A percentile compares a stretch with the other conserved stretches of the same genome.
Evolutionary conservation across 2,329 filamentous ascomycete genomes (phyloP).

Genomic region (Bipolaris sorokiniana): DNA sequence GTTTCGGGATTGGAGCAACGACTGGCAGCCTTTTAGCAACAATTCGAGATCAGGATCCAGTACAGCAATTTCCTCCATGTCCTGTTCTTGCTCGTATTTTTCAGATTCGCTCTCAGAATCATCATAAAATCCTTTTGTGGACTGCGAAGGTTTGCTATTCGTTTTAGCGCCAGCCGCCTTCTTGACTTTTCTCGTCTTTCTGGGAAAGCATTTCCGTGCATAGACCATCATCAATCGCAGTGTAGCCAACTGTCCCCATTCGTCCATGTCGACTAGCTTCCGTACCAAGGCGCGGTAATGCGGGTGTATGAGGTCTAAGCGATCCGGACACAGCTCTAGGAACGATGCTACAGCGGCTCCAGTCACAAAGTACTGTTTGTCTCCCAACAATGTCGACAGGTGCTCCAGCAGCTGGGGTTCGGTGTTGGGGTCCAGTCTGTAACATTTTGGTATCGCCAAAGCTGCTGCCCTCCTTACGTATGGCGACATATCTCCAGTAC

Average conservation of each 20-base stretch:
- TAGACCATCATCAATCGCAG: conserved; percentile 84
- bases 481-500: conserved; percentile 90
- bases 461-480: conserved; percentile 92
- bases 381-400: conserved; percentile 76
- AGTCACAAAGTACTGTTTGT: conserved; percentile 96
- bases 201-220: conserved; percentile 84
- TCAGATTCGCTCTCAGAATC: conserved; percentile 55
- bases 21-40: conserved; percentile 77
- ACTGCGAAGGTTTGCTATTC: conserved; percentile 46
- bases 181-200: conserved; percentile 64
- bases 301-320: conserved; percentile 86
- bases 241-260: conserved; percentile 92
- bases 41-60: conserved; percentile 84
- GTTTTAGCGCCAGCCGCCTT: conserved; percentile 54
- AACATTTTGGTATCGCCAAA: conserved; percentile 93
- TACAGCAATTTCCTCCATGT: conserved; percentile 63
- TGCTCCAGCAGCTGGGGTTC: conserved; percentile 85
- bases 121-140: conserved; percentile 79
- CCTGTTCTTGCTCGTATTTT: conserved; percentile 54
- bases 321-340: conserved; percentile 84
- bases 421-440: conserved; percentile 84
- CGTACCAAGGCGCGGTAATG: conserved; percentile 85
- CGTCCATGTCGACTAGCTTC: conserved; percentile 98
- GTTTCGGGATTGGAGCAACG: conserved; percentile 91
- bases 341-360: conserved; percentile 91